These are phyloP conservation scores for Blastocystis sp. DNA, from an alignment of 352 stramenopile genomes.

Conservation along the genomic window DNA sequence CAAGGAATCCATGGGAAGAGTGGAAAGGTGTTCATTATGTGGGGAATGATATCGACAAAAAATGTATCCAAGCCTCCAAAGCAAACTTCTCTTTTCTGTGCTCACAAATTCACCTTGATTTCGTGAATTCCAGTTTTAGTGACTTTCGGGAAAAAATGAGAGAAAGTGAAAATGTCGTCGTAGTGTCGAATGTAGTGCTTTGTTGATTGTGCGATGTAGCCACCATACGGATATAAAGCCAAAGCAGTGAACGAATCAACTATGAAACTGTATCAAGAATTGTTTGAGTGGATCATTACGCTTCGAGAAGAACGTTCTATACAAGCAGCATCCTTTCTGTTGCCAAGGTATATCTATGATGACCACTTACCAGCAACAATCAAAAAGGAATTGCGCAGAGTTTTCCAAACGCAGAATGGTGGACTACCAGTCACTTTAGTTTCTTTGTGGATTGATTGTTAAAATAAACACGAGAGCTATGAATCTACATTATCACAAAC, in stretches of 20 bases:
- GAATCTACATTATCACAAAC: background rate
- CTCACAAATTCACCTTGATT: background rate
- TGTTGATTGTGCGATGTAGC: background rate
- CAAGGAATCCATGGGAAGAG: background rate
- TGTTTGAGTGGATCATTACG: background rate
- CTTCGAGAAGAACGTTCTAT: background rate
- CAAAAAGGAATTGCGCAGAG: background rate
- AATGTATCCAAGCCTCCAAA: background rate
- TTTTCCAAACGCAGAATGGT: background rate
- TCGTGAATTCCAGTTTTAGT: background rate
- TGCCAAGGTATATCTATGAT: conserved; percentile 23
- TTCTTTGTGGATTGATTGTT: background rate
- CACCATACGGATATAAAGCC: conserved; percentile 32
- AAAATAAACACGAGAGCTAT: background rate
- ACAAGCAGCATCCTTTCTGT: background rate
- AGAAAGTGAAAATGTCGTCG: background rate
- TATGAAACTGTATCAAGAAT: background rate
- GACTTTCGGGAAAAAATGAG: background rate
- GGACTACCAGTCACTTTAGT: conserved; percentile 12
- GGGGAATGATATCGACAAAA: background rate
- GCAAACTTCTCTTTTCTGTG: background rate
- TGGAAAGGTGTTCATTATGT: background rate
- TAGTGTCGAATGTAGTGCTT: conserved; percentile 6
- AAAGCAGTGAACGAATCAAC: background rate
- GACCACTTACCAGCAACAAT: background rate